Conservation (phyloP, 352 stramenopile genomes). For the Phytopythium sindhum region DNA sequence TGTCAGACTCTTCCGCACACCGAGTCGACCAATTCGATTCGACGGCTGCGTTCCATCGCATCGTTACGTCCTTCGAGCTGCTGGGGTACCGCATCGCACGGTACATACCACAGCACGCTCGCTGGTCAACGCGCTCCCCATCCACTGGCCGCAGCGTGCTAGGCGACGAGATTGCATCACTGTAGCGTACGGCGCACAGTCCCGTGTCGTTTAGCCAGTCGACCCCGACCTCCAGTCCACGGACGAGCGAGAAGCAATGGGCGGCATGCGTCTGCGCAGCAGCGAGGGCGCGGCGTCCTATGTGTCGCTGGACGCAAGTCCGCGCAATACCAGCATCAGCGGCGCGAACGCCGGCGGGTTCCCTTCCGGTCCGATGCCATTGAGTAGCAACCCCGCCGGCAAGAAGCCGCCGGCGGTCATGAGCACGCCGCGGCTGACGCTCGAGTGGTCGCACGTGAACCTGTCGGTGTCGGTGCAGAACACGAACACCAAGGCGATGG, state of each 20-base stretch:
- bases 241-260: neutral
- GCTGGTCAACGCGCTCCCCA: too few species aligned
- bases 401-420: neutral
- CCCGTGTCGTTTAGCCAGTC: neutral
- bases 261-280: neutral
- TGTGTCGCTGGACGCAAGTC: slow-evolving; percentile 1
- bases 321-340: neutral
- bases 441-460: slow-evolving; percentile 30
- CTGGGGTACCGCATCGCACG: too few species aligned
- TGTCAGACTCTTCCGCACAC: too few species aligned
- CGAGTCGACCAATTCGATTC: too few species aligned
- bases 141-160: too few species aligned
- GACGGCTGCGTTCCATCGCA: too few species aligned
- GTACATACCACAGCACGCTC: too few species aligned
- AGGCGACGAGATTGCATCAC: too few species aligned
- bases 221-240: neutral
- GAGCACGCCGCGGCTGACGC: slow-evolving; percentile 6
- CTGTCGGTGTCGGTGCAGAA: slow-evolving; percentile 25
- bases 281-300: neutral
- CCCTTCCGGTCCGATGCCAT: neutral
- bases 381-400: neutral
- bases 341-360: neutral
- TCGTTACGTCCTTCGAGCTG: too few species aligned
- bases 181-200: too few species aligned
- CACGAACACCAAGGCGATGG: slow-evolving; percentile 20